Evolutionary conservation across 768 basidiomycete genomes (phyloP), one percentile per base, ranked within the genome.

Genomic region (Lentinula guzmanii): DNA sequence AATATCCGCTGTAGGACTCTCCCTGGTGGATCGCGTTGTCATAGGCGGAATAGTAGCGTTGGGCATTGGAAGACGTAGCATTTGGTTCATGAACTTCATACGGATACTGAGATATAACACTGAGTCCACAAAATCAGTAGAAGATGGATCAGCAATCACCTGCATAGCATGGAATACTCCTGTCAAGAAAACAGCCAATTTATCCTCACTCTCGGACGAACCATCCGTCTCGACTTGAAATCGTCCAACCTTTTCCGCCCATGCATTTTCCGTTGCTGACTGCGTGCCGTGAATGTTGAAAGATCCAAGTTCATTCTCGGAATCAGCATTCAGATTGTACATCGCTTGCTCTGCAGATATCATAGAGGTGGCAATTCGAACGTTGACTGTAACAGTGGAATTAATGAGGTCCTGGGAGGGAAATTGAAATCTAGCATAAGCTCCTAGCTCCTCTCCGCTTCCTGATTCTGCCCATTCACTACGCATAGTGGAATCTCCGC

Each of bases 1-100:
- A 90, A 68, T 92, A 92, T 0, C 90, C 90, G 0, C 85, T 89
- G 65, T 92, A 92, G 0, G 88, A 90, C n/a, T 75, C 73, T 16
- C 87, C 85, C 33, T 79, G 69, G 53, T 90, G 87, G 0, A 92
- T 72, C 5, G 71, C 62, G 56, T 88, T 83, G 60, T 90, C 86
- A 62, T 93, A 92, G 0, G 83, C 91, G 5, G 90, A 92, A 70
- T 88, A 93, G 70, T 93, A 92, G 11, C 43, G 59, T 0, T 28
- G 41, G 5, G 18, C 34, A 37, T 42, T 31, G 4, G 35, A 10
- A 15, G 48, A 24, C 3, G 5, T 41, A 28, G 51, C 37, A 13
- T 41, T 60, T 9, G 48, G 74, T 69, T 93, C 91, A 63, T 80
- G 76, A 62, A 89, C 83, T 67, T 92, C 90, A 65, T 86, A 88